Evolutionary conservation across 2,329 filamentous ascomycete species (phyloP), one percentile per base, ranked within the genome.

Genomic region (Stachybotrys chartarum): DNA sequence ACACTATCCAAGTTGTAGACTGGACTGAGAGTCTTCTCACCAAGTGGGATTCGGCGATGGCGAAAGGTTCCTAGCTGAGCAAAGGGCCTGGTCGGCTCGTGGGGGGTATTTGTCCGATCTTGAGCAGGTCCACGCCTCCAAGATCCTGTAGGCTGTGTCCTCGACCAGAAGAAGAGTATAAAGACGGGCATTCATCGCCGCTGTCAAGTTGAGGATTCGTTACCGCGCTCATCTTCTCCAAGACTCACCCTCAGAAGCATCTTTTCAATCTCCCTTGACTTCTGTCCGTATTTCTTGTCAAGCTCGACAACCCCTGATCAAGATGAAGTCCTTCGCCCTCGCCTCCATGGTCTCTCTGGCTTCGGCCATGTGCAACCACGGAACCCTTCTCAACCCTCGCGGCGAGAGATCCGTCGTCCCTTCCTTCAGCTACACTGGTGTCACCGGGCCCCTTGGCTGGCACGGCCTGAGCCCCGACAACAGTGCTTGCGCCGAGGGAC

Each of bases 401-500:
- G 66, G 60, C 63, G 69, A 60, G 35, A 51, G 66, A 18, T 56
- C 54, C 51, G 68, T 61, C 58, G 64, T 74, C 35, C 59, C 67
- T n/a, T 64, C 60, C 7, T 78, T 76, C 56, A 72, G 71, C 48
- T 78, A 77, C 64, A 70, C 69, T 35, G 70, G 70, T 51, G 54
- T 69, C 11, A 60, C 64, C 6, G 78, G 78, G 6, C 78, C 79
- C 4, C 67, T 80, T 53, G 76, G 75, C 64, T 82, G 78, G 79
- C 72, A 78, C 49, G 68, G 67, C 5, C 68, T 80, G 39, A 63
- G 67, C 45, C 68, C 69, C 42, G 50, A 52, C 18, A 79, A 79
- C 65, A 62, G 64, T 18, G 66, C 67, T 8, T 83, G 80, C 65
- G 74, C 72, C 51, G 63, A 62, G 11, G 79, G 80, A 51, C 70